Evolutionary conservation across 352 stramenopile genomes (phyloP), one percentile per base, ranked within the genome.

Genomic region (Sclerospora graminicola): DNA sequence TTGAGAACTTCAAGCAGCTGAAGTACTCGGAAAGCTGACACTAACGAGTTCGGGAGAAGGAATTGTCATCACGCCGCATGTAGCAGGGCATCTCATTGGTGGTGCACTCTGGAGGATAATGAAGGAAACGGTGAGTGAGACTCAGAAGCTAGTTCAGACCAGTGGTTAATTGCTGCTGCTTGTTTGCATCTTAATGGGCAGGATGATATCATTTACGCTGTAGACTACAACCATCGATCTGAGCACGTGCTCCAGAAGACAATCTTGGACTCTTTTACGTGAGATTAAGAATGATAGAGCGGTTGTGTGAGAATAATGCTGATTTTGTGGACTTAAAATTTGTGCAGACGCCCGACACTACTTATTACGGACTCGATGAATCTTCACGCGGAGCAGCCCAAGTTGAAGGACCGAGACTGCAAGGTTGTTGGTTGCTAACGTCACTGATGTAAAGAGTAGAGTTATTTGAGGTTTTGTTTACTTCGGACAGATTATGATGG

Each of bases 21-120:
- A 98, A 98, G 57, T 97, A 97, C 69, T 96, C 88, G 26, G 86
- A 97, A 95, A 92, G 44, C 70, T 89, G 44, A 93, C 71, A 28
- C 75, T 95, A 36, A 84, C 78, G 35, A 85, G 84, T 55, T 82
- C 73, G 10, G 76, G 78, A 8, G 69, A 93, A 33, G 79, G 84
- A 19, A 87, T 98, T 27, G 69, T 94, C 14, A 94, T 98, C 47
- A 97, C 89, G 30, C 87, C 94, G 10, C 91, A 98, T 48, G 73
- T 95, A 8, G 89, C 91, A 4, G 94, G 91, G 10, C 89, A 97
- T 56, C 68, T 97, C 24, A 95, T 98, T 31, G 94, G 94, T 7
- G 94, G 90, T 5, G 91, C 89, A 28, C 94, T 97, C 48, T 98
- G 85, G 74, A 76, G 88, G 51, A 86, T 98, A 18, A 65, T 87